A percentile compares a stretch with the other conserved stretches of the same genome.
Evolutionary conservation across 2,329 filamentous ascomycete genomes (phyloP).

Genomic region (Alternaria sp.): DNA sequence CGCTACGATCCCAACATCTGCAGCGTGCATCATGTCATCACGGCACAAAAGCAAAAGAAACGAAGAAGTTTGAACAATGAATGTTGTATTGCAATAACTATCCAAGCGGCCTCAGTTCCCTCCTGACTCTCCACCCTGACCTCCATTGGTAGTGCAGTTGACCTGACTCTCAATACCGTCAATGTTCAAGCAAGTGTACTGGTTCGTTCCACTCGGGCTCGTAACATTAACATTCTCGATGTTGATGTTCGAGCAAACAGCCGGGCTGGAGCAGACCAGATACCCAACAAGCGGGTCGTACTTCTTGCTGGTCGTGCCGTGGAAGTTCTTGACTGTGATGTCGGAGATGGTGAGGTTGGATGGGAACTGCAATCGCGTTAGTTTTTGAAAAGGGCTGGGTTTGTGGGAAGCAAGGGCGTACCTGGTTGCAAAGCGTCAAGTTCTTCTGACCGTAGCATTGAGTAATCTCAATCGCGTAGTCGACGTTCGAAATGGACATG

Average conservation of each 20-base stretch:
- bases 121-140: constrained; percentile 27
- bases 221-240: constrained; percentile 52
- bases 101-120: not conserved
- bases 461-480: constrained; percentile 69
- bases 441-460: constrained; percentile 71
- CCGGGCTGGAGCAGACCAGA: constrained; percentile 52
- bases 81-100: not conserved
- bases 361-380: constrained; percentile 49
- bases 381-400: not conserved
- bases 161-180: constrained; percentile 36
- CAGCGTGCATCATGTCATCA: not conserved
- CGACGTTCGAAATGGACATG: constrained; percentile 66
- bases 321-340: constrained; percentile 63
- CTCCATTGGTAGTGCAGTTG: constrained; percentile 31
- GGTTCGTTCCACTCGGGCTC: constrained; percentile 54
- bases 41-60: not conserved
- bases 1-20: not conserved
- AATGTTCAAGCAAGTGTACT: constrained; percentile 54
- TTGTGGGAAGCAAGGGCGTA: not conserved
- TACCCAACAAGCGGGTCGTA: constrained; percentile 52
- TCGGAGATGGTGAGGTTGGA: constrained; percentile 63
- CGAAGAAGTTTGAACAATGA: accelerated
- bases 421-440: constrained; percentile 63
- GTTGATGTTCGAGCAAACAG: constrained; percentile 59
- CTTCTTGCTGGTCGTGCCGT: constrained; percentile 59